These are phyloP conservation scores for Gypsophila paniculata DNA, from an alignment of 179 eudicot species.

Conservation along the genomic window DNA sequence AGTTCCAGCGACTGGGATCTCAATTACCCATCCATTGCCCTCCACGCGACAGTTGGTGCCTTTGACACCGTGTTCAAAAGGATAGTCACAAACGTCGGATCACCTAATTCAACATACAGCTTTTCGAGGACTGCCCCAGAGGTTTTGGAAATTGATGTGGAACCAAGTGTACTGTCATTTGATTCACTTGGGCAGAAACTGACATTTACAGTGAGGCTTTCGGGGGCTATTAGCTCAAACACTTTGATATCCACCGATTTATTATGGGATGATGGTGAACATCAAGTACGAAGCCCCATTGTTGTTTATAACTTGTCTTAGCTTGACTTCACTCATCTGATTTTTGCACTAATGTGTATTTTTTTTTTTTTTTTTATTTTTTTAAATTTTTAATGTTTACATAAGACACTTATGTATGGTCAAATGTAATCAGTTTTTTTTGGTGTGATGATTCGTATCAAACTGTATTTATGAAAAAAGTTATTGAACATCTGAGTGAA, in stretches of 20 bases:
- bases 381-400: too few species aligned
- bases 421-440: too few species aligned
- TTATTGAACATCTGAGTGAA: too few species aligned
- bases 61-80: constrained; percentile 20
- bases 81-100: constrained; percentile 38
- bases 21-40: constrained; percentile 34
- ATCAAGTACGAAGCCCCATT: constrained; percentile 20
- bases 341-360: too few species aligned
- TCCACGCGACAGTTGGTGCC: neutral
- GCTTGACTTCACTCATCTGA: too few species aligned
- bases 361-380: too few species aligned
- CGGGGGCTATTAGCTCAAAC: constrained; percentile 9
- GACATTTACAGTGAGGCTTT: constrained; percentile 7
- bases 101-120: constrained; percentile 25
- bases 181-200: neutral
- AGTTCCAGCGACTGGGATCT: constrained; percentile 22
- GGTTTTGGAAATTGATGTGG: constrained; percentile 19
- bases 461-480: too few species aligned
- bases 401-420: too few species aligned
- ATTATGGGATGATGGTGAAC: constrained; percentile 24
- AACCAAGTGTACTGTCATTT: constrained; percentile 25
- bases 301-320: neutral
- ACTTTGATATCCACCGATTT: neutral
- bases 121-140: constrained; percentile 12
- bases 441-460: too few species aligned